Evolutionary conservation across 805 yeast genomes (phyloP), one percentile per base, ranked within the genome.

Genomic region (Isabelozyma rhagii): DNA sequence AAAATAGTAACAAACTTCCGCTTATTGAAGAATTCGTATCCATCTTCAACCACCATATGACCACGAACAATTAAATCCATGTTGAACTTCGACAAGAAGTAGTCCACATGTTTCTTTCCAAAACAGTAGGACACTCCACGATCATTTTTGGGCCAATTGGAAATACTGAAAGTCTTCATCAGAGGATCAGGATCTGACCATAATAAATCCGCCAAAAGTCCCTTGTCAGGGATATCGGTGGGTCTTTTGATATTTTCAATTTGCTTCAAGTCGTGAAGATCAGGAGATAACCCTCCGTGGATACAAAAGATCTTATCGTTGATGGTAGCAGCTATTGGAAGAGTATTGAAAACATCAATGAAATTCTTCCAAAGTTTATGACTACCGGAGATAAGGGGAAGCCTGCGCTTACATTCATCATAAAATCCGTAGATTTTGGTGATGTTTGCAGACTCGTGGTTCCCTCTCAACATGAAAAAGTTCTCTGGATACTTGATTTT

Each of bases 41-140:
- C 96, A 62, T 88, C 93, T 64, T 88, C 93, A 39, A 88, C 96
- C 43, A 88, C 94, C 96, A 88, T 88, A 63, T 88, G 96, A 7
- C 93, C 96, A 59, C 96, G 72, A 43, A 87, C 89, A 54, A 88
- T 82, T 62, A 88, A 69, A 67, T 88, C 96, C 68, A 88, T 83
- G 48, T 84, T 82, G 64, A 87, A 87, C 39, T 74, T 74, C 45
- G 78, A 69, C 58, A 85, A 80, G 61, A 88, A 88, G 55, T 78
- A 75, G 57, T 83, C 85, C n/a, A 87, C 89, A 47, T 86, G 85
- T 47, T 79, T 85, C 55, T 80, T 82, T 43, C 87, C 88, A 64
- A 87, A 88, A 60, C 89, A 82, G 60, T 83, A 88, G 5, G 90
- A 83, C 2, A 88, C 94, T 43, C 96, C 96, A 50, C 96, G 77